Conservation (phyloP, 805 yeast genomes). For the Starmerella lactis-condensi region DNA sequence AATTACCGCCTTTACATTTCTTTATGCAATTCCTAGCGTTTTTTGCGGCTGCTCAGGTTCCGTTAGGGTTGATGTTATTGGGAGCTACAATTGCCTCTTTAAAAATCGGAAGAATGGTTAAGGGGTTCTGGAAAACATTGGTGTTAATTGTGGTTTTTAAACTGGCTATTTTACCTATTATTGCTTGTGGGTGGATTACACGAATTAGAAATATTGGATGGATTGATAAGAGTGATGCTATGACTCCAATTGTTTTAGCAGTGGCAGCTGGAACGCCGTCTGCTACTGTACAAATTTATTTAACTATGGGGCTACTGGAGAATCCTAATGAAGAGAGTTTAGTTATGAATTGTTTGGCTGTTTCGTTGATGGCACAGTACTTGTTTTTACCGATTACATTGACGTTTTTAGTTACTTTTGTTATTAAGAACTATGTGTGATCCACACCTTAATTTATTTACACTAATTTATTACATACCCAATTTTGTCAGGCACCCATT, state of each 20-base stretch:
- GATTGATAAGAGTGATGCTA: conserved; percentile 36
- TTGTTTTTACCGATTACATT: conserved; percentile 45
- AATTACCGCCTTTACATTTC: conserved; percentile 64
- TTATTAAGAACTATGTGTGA: conserved; percentile 24
- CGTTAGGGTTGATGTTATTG: conserved; percentile 58
- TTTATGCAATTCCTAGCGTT: conserved; percentile 65
- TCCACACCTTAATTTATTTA: neutral
- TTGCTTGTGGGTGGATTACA: conserved; percentile 54
- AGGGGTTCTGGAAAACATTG: conserved; percentile 48
- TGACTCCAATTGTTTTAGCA: conserved; percentile 55
- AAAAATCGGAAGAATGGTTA: conserved; percentile 38
- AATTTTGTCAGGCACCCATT: too few species aligned
- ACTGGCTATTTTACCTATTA: conserved; percentile 54
- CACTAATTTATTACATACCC: too few species aligned
- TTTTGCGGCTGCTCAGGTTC: conserved; percentile 75
- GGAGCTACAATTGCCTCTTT: conserved; percentile 82
- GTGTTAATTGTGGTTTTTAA: conserved; percentile 37
- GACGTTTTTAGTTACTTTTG: conserved; percentile 58
- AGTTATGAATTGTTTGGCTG: conserved; percentile 70
- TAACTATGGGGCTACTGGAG: conserved; percentile 54
- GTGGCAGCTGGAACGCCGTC: conserved; percentile 67
- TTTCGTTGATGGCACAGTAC: conserved; percentile 58
- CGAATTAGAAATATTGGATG: conserved; percentile 43
- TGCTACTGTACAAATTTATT: conserved; percentile 72
- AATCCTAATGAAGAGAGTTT: conserved; percentile 37